These are phyloP conservation scores for Globisporangium echinulatum DNA, from an alignment of 352 stramenopile genomes.

Conservation along the genomic window DNA sequence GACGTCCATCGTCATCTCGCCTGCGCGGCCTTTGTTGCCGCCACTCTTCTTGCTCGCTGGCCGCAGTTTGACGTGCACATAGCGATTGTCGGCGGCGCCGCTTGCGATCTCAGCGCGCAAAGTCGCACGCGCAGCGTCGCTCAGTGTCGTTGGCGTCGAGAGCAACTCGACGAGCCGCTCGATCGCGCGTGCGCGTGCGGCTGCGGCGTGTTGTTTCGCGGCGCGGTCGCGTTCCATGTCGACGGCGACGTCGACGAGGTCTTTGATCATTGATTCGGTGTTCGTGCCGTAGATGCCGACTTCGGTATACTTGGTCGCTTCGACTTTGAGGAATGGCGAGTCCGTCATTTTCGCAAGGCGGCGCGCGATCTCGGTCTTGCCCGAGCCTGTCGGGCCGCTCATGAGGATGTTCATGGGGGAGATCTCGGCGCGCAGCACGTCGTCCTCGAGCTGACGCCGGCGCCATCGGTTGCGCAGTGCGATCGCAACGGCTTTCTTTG, in stretches of 20 bases:
- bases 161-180: constrained; percentile 84
- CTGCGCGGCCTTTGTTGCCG: constrained; percentile 11
- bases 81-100: constrained; percentile 41
- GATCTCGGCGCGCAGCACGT: constrained; percentile 79
- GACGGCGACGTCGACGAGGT: constrained; percentile 96
- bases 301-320: constrained; percentile 99
- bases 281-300: constrained; percentile 98
- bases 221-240: constrained; percentile 77
- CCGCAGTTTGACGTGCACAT: constrained; percentile 53
- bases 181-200: constrained; percentile 87
- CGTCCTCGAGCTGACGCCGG: constrained; percentile 89
- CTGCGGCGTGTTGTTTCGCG: constrained; percentile 80
- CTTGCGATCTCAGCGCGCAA: constrained; percentile 56
- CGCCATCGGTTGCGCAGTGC: constrained; percentile 98
- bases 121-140: constrained; percentile 33
- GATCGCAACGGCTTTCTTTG: constrained; percentile 97
- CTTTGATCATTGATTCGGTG: constrained; percentile 97
- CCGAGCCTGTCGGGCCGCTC: constrained; percentile 97
- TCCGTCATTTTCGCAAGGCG: constrained; percentile 96
- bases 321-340: constrained; percentile 97
- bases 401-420: constrained; percentile 99
- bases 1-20: constrained; percentile 81
- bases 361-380: constrained; percentile 97
- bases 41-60: constrained; percentile 25
- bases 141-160: constrained; percentile 26